Evolutionary conservation across 352 stramenopile species (phyloP), one percentile per base, ranked within the genome.

Genomic region (Aphanomyces euteiches): DNA sequence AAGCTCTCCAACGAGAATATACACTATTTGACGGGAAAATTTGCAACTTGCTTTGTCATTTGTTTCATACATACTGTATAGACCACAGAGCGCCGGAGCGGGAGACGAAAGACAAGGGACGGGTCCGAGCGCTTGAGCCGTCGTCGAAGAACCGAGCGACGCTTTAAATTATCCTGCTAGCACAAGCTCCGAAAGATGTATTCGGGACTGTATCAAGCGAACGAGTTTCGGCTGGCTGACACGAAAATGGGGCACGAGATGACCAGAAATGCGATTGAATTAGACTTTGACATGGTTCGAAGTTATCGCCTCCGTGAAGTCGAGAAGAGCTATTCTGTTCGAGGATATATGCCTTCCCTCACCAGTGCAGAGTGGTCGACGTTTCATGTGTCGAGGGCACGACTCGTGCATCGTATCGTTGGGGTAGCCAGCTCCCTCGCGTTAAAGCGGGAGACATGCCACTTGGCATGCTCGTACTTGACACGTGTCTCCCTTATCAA

Each of bases 31-130:
- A 50, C 43, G 43, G 10, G 1, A n/a, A n/a, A n/a, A 37, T 61
- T 28, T 61, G 54, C 54, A 61, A 61, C 54, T 37, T 50, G 43
- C 43, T 50, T 37, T 61, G 54, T 61, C 54, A 39, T 61, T 61
- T 61, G 54, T 61, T 61, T 61, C 54, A 61, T 61, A 61, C 54
- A 17, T 61, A 61, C 54, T 41, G 54, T 61, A 61, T 61, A 61
- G 54, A 61, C 54, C 54, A 61, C 54, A 61, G 43, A 37, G 17
- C n/a, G 10, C 28, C 5, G 1, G 50, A 37, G 17, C 28, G 54
- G 10, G 28, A 37, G 36, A 40, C 54, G 54, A 37, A 61, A 37
- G 54, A 28, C 28, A 28, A 61, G 36, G 54, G 54, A 19, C 54
- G 54, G 13, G 28, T 61, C 17, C 50, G 50, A 19, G 43, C 43